These are phyloP conservation scores for Pichia nakasei DNA, from an alignment of 805 yeast species.

Conservation along the genomic window DNA sequence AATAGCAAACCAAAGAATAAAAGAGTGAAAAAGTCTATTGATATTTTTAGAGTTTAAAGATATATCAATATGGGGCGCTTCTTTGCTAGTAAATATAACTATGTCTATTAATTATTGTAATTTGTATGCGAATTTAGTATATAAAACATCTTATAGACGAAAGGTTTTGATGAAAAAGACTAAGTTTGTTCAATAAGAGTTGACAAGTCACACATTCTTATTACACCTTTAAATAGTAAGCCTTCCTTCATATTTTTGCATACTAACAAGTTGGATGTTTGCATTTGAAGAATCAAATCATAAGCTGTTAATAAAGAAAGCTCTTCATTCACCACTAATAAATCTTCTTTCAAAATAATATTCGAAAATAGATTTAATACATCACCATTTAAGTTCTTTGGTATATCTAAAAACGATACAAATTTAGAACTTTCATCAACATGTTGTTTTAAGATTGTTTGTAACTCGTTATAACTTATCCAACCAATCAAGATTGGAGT, in stretches of 20 bases:
- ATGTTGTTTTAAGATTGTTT: background rate
- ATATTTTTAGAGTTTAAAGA: slow-evolving; percentile 14
- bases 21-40: slow-evolving; percentile 16
- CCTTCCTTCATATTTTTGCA: slow-evolving; percentile 19
- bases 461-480: slow-evolving; percentile 6
- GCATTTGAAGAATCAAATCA: slow-evolving; percentile 31
- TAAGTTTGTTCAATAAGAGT: slow-evolving; percentile 1
- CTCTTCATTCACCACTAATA: slow-evolving; percentile 23
- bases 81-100: background rate
- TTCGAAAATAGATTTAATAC: background rate
- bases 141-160: too few relatives aligned
- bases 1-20: slow-evolving; percentile 1
- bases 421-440: background rate
- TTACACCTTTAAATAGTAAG: slow-evolving; percentile 1
- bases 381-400: background rate
- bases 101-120: too few relatives aligned
- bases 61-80: too few relatives aligned
- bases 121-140: too few relatives aligned
- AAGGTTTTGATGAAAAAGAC: too few relatives aligned
- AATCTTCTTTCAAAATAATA: slow-evolving; percentile 10
- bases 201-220: slow-evolving; percentile 9
- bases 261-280: slow-evolving; percentile 24
- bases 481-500: slow-evolving; percentile 4
- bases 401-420: slow-evolving; percentile 1
- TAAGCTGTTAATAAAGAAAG: slow-evolving; percentile 29